These are phyloP conservation scores for Raphanus raphanistrum DNA, from an alignment of 345 rosid genomes.

Conservation along the genomic window DNA sequence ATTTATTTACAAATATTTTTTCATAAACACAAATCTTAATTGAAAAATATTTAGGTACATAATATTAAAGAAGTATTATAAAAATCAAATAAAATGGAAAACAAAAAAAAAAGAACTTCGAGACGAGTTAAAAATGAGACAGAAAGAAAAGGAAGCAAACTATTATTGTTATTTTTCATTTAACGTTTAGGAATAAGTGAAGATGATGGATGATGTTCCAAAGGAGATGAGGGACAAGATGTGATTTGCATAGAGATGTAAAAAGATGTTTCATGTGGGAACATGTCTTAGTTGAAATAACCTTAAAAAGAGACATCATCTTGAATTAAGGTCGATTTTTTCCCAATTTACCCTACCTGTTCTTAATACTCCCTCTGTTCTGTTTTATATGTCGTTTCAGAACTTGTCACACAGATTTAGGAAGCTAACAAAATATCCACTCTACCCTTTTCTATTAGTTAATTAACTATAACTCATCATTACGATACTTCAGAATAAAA, in stretches of 20 bases:
- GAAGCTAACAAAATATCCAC: no score
- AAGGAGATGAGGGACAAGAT: slow-evolving; percentile 33
- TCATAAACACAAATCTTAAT: not conserved
- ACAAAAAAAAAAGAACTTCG: not conserved
- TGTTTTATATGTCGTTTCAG: no score
- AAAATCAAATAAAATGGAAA: not conserved
- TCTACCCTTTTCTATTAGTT: no score
- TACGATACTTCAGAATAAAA: no score
- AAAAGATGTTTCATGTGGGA: slow-evolving; percentile 37
- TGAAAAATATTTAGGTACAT: not conserved
- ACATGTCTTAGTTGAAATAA: slow-evolving; percentile 36
- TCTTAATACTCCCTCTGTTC: slow-evolving; percentile 2
- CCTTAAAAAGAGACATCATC: slow-evolving; percentile 40
- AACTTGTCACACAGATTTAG: no score
- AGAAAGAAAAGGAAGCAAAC: not conserved
- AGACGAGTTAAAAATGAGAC: not conserved
- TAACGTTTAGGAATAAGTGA: not conserved
- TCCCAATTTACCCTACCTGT: slow-evolving; percentile 29
- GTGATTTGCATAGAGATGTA: slow-evolving; percentile 36
- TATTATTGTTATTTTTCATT: not conserved
- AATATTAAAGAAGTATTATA: not conserved
- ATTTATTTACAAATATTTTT: no score
- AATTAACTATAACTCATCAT: no score
- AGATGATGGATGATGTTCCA: slow-evolving; percentile 27
- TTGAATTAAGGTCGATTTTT: slow-evolving; percentile 14